A percentile compares a stretch with the other conserved stretches of the same genome.
Conservation (phyloP, 2,329 filamentous ascomycete species). For the Albophoma yamanashiensis region DNA sequence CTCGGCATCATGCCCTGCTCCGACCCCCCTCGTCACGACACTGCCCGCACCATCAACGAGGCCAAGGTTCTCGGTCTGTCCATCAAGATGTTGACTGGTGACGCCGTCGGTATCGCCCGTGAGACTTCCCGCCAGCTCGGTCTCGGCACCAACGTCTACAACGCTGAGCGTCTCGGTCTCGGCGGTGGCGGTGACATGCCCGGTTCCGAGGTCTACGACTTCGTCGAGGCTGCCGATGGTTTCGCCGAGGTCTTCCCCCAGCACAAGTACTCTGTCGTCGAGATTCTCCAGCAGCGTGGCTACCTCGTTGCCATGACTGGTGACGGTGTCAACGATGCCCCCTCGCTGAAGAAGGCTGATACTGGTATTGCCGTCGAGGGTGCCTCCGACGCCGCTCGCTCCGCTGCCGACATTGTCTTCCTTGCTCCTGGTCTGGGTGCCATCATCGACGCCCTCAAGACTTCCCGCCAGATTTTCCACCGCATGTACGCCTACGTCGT, state of each 20-base stretch:
- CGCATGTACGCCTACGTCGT: slow-evolving; percentile 95
- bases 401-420: slow-evolving; percentile 89
- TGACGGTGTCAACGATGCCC: slow-evolving; percentile 90
- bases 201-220: slow-evolving; percentile 88
- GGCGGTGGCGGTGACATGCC: slow-evolving; percentile 87
- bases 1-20: slow-evolving; percentile 93
- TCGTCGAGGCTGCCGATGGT: slow-evolving; percentile 89
- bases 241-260: slow-evolving; percentile 92
- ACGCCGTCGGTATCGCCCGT: slow-evolving; percentile 85
- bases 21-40: slow-evolving; percentile 84
- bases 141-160: slow-evolving; percentile 88
- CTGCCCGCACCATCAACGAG: slow-evolving; percentile 81
- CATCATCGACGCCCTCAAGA: slow-evolving; percentile 88
- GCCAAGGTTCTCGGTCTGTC: slow-evolving; percentile 79
- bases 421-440: slow-evolving; percentile 82
- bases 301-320: slow-evolving; percentile 94
- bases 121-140: slow-evolving; percentile 87
- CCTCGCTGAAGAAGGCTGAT: slow-evolving; percentile 90
- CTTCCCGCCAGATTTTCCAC: slow-evolving; percentile 89
- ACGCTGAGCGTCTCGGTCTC: slow-evolving; percentile 83
- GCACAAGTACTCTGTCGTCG: slow-evolving; percentile 91
- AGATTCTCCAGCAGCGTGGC: slow-evolving; percentile 86
- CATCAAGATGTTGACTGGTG: slow-evolving; percentile 95
- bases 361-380: slow-evolving; percentile 93
- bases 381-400: slow-evolving; percentile 81